Evolutionary conservation across 2,329 filamentous ascomycete species (phyloP).

Genomic region (Sclerotinia glacialis): DNA sequence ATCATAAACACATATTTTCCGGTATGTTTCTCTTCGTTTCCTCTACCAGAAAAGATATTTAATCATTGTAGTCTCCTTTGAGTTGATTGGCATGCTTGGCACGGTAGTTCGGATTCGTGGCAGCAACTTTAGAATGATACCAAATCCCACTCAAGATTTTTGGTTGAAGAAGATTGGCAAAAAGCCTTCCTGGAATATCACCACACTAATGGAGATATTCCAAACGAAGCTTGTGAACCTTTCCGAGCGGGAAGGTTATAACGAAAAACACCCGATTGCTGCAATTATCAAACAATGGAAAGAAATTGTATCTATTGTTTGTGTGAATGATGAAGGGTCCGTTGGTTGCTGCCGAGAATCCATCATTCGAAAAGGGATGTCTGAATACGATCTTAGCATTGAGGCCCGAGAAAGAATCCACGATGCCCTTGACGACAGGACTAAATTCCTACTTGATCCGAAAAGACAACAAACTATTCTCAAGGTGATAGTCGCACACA

Average conservation of each 20-base stretch:
- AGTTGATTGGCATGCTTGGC: constrained; percentile 57
- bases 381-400: constrained; percentile 29
- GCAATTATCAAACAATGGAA: constrained; percentile 29
- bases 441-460: constrained; percentile 28
- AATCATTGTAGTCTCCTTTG: constrained; percentile 51
- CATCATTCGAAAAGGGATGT: neutral
- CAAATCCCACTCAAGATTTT: constrained; percentile 54
- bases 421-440: constrained; percentile 32
- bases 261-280: neutral
- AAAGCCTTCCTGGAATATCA: constrained; percentile 37
- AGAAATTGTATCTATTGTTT: constrained; percentile 25
- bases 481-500: constrained; percentile 33
- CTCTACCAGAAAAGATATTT: neutral
- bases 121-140: constrained; percentile 52
- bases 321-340: constrained; percentile 19
- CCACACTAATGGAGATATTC: constrained; percentile 35
- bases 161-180: constrained; percentile 46
- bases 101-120: constrained; percentile 49
- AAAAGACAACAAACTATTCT: constrained; percentile 31
- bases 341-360: too few relatives aligned
- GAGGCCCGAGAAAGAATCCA: constrained; percentile 35
- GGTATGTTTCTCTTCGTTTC: constrained; percentile 21
- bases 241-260: constrained; percentile 21
- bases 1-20: constrained; percentile 39
- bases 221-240: constrained; percentile 30